Evolutionary conservation across 805 yeast species (phyloP), one percentile per base, ranked within the genome.

Genomic region (Yarrowia osloensis): DNA sequence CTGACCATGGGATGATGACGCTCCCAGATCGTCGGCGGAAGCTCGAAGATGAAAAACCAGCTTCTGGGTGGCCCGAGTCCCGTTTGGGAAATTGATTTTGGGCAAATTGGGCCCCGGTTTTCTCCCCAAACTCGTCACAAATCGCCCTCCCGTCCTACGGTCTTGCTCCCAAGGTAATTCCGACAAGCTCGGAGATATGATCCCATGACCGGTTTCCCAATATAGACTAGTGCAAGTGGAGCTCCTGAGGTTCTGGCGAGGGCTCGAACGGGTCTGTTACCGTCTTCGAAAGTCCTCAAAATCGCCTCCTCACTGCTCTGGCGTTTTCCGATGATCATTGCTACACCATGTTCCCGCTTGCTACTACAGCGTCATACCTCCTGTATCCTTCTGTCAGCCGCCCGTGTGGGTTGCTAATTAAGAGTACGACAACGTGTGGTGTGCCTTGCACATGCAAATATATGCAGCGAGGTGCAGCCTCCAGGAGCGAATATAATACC

Each of bases 181-280:
- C 55, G 55, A 47, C 50, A 17, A 49, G 39, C 59, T 33, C 59
- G 59, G 59, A 52, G 59, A 52, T 52, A 52, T 52, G 59, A 33
- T 52, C 59, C 59, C 59, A 52, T 52, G 59, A 52, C 39, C n/a
- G 49, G 28, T 22, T 42, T 21, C 46, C 46, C 28, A 35, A 7
- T 22, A 7, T 19, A 39, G 44, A 39, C 44, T 39, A 39, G 44
- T 39, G 40, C 19, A 11, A 37, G 35, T 7, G 35, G 35, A 28
- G 31, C 31, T 4, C 31, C 31, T 6, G 35, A 28, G 31, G 31
- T 28, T 28, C n/a, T n/a, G n/a, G n/a, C n/a, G n/a, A n/a, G n/a
- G n/a, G n/a, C n/a, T n/a, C n/a, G n/a, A n/a, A n/a, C n/a, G n/a
- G n/a, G n/a, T n/a, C n/a, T n/a, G n/a, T n/a, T n/a, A n/a, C n/a